phyloP scores from a whole-genome alignment of 2,329 filamentous ascomycete species.

The Ophiocordyceps polyrhachis-furcata region DNA sequence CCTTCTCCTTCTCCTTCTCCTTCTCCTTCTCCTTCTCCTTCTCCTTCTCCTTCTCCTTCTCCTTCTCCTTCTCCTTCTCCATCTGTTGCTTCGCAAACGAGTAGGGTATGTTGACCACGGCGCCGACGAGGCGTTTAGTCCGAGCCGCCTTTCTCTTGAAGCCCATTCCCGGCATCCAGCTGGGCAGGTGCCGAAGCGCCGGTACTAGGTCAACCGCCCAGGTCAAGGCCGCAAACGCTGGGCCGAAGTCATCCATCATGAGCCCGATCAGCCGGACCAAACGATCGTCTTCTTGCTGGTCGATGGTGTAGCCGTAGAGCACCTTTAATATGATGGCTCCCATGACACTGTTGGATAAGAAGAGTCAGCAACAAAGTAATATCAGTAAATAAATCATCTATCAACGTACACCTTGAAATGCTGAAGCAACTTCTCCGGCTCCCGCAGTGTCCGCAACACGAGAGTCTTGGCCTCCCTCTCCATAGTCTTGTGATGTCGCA shows the following conservation, averaged over 20 bases:
- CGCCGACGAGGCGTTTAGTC: background rate
- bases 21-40: too few relatives aligned
- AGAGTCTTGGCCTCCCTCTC: conserved; percentile 25
- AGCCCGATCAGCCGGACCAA: conserved; percentile 12
- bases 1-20: background rate
- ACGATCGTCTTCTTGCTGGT: conserved; percentile 10
- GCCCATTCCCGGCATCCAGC: conserved; percentile 10
- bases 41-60: background rate
- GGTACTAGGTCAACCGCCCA: conserved; percentile 17
- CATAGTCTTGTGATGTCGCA: conserved; percentile 21
- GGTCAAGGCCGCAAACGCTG: conserved; percentile 9
- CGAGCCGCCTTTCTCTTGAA: conserved; percentile 11
- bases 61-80: background rate
- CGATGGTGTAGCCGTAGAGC: conserved; percentile 14
- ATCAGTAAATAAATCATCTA: too few relatives aligned
- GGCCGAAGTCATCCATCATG: conserved; percentile 11
- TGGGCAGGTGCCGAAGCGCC: conserved; percentile 11
- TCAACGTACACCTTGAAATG: conserved; percentile 10
- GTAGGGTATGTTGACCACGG: background rate
- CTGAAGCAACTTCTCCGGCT: conserved; percentile 16
- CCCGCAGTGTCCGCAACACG: conserved; percentile 20
- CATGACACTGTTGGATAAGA: background rate
- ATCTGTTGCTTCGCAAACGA: background rate
- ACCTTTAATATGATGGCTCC: background rate
- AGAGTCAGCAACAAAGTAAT: background rate